phyloP scores from a whole-genome alignment of 768 basidiomycete genomes.

The Termitomyces sp. region DNA sequence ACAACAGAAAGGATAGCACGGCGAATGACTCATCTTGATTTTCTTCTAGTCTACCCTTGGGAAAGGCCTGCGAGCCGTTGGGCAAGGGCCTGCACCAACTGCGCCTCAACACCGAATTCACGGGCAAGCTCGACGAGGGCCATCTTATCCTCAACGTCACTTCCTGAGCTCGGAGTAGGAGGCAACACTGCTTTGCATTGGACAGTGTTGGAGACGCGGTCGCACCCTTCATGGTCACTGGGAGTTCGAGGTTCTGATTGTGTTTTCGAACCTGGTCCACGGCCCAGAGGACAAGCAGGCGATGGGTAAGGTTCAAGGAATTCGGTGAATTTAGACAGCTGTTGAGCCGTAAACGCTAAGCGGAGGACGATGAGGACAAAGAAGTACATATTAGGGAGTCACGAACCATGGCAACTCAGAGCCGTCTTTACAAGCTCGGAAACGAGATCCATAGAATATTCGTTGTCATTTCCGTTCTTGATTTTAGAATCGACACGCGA shows the following conservation, averaged over 20 bases:
- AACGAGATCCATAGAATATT: constrained; percentile 33
- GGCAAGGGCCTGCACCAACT: constrained; percentile 61
- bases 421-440: constrained; percentile 42
- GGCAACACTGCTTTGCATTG: constrained; percentile 3
- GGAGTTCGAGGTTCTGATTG: constrained; percentile 21
- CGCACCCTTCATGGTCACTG: constrained; percentile 11
- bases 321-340: constrained; percentile 42
- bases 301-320: constrained; percentile 26
- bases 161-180: constrained; percentile 7
- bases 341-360: constrained; percentile 60
- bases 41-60: background rate
- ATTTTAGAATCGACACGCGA: constrained; percentile 32
- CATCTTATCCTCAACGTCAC: constrained; percentile 11
- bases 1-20: constrained; percentile 7
- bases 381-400: background rate
- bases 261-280: constrained; percentile 12
- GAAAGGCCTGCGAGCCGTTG: constrained; percentile 40
- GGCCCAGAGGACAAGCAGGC: constrained; percentile 1
- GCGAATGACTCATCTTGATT: background rate
- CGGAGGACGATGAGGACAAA: constrained; percentile 1
- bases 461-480: constrained; percentile 26
- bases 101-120: constrained; percentile 70
- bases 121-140: constrained; percentile 53
- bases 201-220: constrained; percentile 7
- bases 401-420: constrained; percentile 53